A percentile compares a stretch with the other conserved stretches of the same genome.
These are phyloP conservation scores for Trichophyton schoenleinii DNA, from an alignment of 2,329 filamentous ascomycete genomes.

Conservation along the genomic window DNA sequence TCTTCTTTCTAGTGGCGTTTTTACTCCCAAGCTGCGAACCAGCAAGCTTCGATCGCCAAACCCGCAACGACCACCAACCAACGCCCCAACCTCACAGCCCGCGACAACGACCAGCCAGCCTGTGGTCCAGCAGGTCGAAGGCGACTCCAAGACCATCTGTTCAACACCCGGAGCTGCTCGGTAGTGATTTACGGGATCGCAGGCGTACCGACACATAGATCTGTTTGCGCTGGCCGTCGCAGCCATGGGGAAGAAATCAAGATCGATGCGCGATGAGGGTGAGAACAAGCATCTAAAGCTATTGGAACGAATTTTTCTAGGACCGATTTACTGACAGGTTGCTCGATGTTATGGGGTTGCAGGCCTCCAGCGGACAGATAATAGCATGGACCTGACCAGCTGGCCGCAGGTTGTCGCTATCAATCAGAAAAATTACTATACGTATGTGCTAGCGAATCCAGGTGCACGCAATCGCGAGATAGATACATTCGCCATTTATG, in stretches of 20 bases:
- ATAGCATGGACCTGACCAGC: slow-evolving; percentile 88
- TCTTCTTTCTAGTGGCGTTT: not conserved
- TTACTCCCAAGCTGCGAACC: not conserved
- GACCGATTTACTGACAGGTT: not conserved
- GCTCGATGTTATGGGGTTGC: slow-evolving; percentile 6
- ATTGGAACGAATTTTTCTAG: not conserved
- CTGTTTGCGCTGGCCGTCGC: not conserved
- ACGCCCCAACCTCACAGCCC: not conserved
- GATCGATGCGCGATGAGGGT: slow-evolving; percentile 41
- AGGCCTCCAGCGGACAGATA: slow-evolving; percentile 95
- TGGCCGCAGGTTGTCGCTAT: slow-evolving; percentile 91
- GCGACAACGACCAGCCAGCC: not conserved
- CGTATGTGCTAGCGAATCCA: slow-evolving; percentile 45
- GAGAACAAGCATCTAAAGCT: slow-evolving; percentile 10
- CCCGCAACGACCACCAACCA: not conserved
- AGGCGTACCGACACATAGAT: not conserved
- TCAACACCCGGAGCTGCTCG: not conserved
- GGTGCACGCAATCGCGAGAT: not conserved
- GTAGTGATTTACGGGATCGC: not conserved
- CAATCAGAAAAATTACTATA: slow-evolving; percentile 99
- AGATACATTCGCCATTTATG: not conserved
- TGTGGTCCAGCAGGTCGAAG: not conserved
- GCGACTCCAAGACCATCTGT: not conserved
- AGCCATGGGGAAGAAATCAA: slow-evolving; percentile 2
- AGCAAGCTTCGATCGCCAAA: not conserved